Base-by-base conservation (phyloP, 331 rosid species). In the Spiraea crenata region DNA sequence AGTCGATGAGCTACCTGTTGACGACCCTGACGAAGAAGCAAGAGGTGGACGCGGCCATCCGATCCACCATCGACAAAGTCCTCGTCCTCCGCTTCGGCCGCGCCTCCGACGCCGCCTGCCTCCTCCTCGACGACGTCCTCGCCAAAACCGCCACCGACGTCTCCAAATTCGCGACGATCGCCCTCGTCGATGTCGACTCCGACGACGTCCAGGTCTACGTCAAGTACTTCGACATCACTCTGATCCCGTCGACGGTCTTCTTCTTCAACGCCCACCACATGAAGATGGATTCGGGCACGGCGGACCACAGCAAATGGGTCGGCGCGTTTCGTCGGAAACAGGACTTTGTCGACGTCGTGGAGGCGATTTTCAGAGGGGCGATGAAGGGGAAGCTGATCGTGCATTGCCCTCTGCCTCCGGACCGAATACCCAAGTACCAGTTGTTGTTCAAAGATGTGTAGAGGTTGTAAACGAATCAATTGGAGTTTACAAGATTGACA, bases 211-310 rank as follows among this genome's bases (percentile, higher is more conserved):
- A 86, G 72, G 87, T 93, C 51, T 93, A 88, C 76, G 77, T 81
- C 62, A 86, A 87, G 25, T 93, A 88, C 72, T 90, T 90, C 77
- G 97, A 90, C 84, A 90, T 93, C 19, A 76, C 92, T 65, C 69
- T 84, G 54, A 78, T 85, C 42, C 98, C 98, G 0, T 93, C 97
- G 17, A 87, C 90, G 0, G 63, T 93, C 54, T 93, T 90, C 81
- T 90, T 93, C 88, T 93, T 88, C 90, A 93, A 93, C 80, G 96
- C 98, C 11, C 96, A 90, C 82, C 98, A 93, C 79, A 88, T 88
- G 96, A 93, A 90, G 89, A 90, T 93, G 97, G 98, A 93, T 81
- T 85, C 85, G 3, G 92, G 96, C 55, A 93, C 92, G 63, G 96
- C 92, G 0, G 98, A 90, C 79, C 97, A 93, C 71, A 87, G 90